A percentile compares a stretch with the other conserved stretches of the same genome.
These are phyloP conservation scores for Blastobotrys elegans DNA, from an alignment of 1,139 yeast genomes.

Conservation along the genomic window DNA sequence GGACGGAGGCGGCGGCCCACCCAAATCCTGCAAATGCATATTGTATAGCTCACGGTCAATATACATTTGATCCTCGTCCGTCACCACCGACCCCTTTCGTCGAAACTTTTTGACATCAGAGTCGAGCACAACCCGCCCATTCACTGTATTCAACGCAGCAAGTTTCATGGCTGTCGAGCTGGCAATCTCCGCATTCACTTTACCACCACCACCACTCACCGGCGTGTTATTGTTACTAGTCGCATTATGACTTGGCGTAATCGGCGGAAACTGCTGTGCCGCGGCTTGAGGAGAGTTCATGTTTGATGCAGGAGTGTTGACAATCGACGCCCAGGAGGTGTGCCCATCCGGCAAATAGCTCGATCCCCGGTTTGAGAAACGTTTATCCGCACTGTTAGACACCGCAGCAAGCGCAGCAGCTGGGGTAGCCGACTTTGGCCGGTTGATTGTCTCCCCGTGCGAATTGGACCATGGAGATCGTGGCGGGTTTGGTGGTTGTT, in stretches of 20 bases:
- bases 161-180: conserved; percentile 35
- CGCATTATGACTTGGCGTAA: conserved; percentile 10
- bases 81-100: conserved; percentile 21
- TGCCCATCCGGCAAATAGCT: conserved; percentile 22
- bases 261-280: conserved; percentile 10
- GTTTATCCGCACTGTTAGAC: not conserved
- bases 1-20: not conserved
- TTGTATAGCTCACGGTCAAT: conserved; percentile 21
- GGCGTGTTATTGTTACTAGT: conserved; percentile 1
- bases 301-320: conserved; percentile 22
- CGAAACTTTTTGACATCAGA: conserved; percentile 30
- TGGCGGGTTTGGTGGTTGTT: conserved; percentile 10
- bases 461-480: conserved; percentile 22
- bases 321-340: conserved; percentile 27
- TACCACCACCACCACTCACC: conserved; percentile 11
- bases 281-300: conserved; percentile 7
- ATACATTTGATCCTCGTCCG: conserved; percentile 21
- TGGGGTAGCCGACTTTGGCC: conserved; percentile 28
- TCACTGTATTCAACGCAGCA: conserved; percentile 35
- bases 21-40: conserved; percentile 16
- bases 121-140: conserved; percentile 25
- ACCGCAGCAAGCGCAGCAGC: not conserved
- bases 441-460: conserved; percentile 22
- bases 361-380: not conserved
- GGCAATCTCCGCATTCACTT: conserved; percentile 27